A percentile compares a stretch with the other conserved stretches of the same genome.
Conservation (phyloP, 148 eudicot genomes). For the Hydrangea macrophylla region DNA sequence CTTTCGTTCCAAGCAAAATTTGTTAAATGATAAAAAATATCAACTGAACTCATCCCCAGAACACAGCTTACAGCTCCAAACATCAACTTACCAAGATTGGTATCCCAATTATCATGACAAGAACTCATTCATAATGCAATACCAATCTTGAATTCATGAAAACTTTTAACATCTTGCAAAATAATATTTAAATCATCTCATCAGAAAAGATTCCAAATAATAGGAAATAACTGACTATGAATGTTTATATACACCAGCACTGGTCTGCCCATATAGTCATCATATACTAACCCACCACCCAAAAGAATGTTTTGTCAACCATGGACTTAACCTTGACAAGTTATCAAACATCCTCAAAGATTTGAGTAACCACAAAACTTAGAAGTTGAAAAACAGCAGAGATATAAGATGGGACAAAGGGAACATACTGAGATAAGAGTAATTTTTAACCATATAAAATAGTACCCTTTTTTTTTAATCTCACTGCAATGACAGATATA, state of each 20-base stretch:
- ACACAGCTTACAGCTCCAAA: no score
- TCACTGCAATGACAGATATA: conserved; percentile 36
- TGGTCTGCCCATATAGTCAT: not conserved
- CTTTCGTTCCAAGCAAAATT: no score
- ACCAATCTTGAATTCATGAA: no score
- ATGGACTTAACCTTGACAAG: not conserved
- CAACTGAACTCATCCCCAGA: no score
- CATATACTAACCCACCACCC: not conserved
- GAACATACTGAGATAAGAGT: not conserved
- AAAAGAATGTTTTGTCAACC: not conserved
- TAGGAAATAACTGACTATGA: not conserved
- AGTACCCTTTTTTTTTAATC: not conserved
- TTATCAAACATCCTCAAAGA: not conserved
- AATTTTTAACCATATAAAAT: not conserved
- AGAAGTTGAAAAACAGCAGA: not conserved
- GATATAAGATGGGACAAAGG: not conserved
- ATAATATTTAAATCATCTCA: no score
- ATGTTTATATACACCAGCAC: no score
- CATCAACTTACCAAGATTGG: no score
- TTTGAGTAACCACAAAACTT: not conserved
- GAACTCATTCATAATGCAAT: no score
- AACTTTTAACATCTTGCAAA: no score
- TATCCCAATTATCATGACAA: no score
- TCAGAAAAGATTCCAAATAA: no score
- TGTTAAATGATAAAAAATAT: no score